Percentiles rank a stretch among this genome's conserved stretches.
phyloP scores from a whole-genome alignment of 106 monocot species.

The Dioscorea alata region DNA sequence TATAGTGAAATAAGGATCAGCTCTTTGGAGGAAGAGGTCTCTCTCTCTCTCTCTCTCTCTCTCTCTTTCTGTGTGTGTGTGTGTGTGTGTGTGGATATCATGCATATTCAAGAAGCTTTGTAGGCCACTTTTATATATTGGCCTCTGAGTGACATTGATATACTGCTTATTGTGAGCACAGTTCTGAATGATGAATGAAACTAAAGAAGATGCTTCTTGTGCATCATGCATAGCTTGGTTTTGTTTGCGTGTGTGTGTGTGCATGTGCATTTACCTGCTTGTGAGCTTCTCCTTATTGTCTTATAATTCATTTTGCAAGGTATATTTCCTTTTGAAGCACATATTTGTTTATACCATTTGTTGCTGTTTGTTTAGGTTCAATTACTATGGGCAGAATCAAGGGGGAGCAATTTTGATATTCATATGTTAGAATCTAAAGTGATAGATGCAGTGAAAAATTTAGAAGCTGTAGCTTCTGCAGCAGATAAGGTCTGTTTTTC shows the following conservation, averaged over 20 bases:
- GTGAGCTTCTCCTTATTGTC: neutral
- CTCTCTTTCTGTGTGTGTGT: no score
- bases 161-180: no score
- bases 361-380: constrained; percentile 25
- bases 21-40: constrained; percentile 56
- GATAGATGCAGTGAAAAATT: constrained; percentile 39
- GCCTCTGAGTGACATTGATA: no score
- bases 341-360: no score
- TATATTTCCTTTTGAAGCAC: no score
- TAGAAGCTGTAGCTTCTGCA: constrained; percentile 41
- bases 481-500: constrained; percentile 50
- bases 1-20: constrained; percentile 25
- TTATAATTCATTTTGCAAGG: no score
- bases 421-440: constrained; percentile 41
- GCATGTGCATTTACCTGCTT: neutral
- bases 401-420: constrained; percentile 59
- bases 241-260: neutral
- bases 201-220: no score
- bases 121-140: no score
- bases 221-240: neutral
- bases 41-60: constrained; percentile 11
- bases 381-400: constrained; percentile 57
- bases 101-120: no score
- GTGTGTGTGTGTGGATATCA: no score
- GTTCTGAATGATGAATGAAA: no score